Percentiles rank a stretch among this genome's conserved stretches.
Conservation (phyloP, 441 rosid species). For the Brassica hybrid region DNA sequence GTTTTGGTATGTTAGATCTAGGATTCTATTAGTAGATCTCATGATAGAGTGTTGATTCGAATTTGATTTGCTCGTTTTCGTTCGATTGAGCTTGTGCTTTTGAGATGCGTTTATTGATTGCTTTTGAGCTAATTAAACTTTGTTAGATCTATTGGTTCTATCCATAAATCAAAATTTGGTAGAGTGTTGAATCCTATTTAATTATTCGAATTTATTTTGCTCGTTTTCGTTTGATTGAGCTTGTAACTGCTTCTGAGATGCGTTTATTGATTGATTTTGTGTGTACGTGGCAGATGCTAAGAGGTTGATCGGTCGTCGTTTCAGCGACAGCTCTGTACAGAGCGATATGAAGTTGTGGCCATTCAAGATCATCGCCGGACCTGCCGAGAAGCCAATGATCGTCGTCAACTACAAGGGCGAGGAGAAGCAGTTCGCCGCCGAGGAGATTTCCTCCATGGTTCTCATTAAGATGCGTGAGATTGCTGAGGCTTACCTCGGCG, state of each 20-base stretch:
- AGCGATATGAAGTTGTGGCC: constrained; percentile 73
- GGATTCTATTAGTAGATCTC: neutral
- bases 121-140: no score
- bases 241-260: no score
- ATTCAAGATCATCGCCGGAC: constrained; percentile 68
- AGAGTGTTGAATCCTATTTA: no score
- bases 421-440: constrained; percentile 52
- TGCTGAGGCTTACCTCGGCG: constrained; percentile 70
- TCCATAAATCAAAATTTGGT: no score
- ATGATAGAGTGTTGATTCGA: no score
- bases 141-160: no score
- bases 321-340: constrained; percentile 61
- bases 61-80: no score
- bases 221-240: no score
- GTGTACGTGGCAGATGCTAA: constrained; percentile 57
- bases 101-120: no score
- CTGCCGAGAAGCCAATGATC: constrained; percentile 77
- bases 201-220: no score
- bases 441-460: constrained; percentile 60
- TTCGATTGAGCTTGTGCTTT: no score
- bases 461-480: constrained; percentile 71
- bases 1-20: neutral
- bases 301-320: constrained; percentile 77
- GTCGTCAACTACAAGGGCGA: constrained; percentile 65
- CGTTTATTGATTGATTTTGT: no score